Percentiles rank a stretch among this genome's conserved stretches.
These are phyloP conservation scores for Piper longum DNA, from an alignment of 164 flowering plant species.

Conservation along the genomic window DNA sequence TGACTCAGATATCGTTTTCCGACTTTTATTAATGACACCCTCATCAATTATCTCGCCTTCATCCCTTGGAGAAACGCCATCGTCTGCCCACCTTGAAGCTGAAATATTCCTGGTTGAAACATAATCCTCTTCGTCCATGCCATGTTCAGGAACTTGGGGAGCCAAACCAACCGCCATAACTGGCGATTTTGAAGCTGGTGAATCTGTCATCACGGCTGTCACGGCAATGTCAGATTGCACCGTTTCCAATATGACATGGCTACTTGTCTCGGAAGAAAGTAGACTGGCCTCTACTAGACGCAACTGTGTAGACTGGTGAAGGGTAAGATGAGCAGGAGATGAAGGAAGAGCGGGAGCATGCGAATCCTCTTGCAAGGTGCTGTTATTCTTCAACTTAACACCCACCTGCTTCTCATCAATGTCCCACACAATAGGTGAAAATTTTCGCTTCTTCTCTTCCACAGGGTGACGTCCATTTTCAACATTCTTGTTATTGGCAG, in stretches of 20 bases:
- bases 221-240: slow-evolving; percentile 14
- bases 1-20: slow-evolving; percentile 1
- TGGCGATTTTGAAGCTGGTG: slow-evolving; percentile 14
- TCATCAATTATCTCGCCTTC: neutral
- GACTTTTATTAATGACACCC: slow-evolving; percentile 1
- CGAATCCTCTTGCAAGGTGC: neutral
- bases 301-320: slow-evolving; percentile 21
- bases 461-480: slow-evolving; percentile 29
- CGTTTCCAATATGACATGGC: slow-evolving; percentile 7
- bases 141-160: neutral
- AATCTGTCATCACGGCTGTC: slow-evolving; percentile 4
- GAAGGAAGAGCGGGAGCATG: slow-evolving; percentile 45
- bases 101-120: slow-evolving; percentile 16
- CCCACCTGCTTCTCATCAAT: slow-evolving; percentile 41
- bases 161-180: slow-evolving; percentile 1
- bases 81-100: slow-evolving; percentile 47
- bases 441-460: slow-evolving; percentile 51
- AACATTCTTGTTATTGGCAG: slow-evolving; percentile 15
- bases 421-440: slow-evolving; percentile 86
- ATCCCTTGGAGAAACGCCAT: neutral
- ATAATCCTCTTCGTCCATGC: slow-evolving; percentile 14
- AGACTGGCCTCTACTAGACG: slow-evolving; percentile 10
- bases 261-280: neutral
- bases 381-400: slow-evolving; percentile 3
- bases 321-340: slow-evolving; percentile 26